Percentiles rank a stretch among this genome's conserved stretches.
phyloP scores from a whole-genome alignment of 768 basidiomycete species.

The Trametes coccinea region DNA sequence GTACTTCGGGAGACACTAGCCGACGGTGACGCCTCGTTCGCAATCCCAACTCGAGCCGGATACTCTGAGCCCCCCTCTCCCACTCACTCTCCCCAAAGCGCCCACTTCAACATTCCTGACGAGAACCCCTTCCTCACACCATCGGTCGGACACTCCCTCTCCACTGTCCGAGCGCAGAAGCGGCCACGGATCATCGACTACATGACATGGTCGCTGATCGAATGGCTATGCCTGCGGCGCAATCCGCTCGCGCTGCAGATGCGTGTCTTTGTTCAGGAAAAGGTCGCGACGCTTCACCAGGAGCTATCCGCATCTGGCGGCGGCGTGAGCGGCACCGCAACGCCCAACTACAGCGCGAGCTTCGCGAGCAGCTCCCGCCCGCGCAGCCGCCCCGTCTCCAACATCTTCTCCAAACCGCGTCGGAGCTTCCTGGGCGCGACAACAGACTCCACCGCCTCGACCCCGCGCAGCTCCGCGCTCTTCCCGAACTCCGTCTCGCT shows the following conservation, averaged over 20 bases:
- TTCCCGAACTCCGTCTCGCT: conserved; percentile 31
- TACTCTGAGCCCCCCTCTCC: conserved; percentile 54
- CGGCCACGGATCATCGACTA: conserved; percentile 68
- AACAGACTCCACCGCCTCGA: conserved; percentile 28
- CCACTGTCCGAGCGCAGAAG: conserved; percentile 28
- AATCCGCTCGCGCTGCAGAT: conserved; percentile 66
- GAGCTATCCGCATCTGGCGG: conserved; percentile 39
- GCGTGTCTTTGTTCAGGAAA: conserved; percentile 66
- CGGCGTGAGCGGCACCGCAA: conserved; percentile 23
- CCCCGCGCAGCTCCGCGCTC: conserved; percentile 47
- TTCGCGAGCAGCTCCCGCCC: conserved; percentile 23
- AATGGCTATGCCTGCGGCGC: conserved; percentile 62
- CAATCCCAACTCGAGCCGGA: conserved; percentile 39
- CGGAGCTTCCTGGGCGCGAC: conserved; percentile 38
- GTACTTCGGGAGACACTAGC: conserved; percentile 52
- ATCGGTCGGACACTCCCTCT: conserved; percentile 30
- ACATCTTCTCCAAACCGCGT: conserved; percentile 59
- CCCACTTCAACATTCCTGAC: conserved; percentile 21
- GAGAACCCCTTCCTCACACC: conserved; percentile 24
- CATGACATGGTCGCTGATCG: conserved; percentile 68
- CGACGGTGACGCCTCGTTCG: conserved; percentile 67
- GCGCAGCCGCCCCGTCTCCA: conserved; percentile 46
- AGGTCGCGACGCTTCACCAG: conserved; percentile 53
- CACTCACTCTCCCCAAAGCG: conserved; percentile 43
- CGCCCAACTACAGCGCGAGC: conserved; percentile 6